These are phyloP conservation scores for Trametes polyzona DNA, from an alignment of 1,284 basidiomycete genomes.

Conservation along the genomic window DNA sequence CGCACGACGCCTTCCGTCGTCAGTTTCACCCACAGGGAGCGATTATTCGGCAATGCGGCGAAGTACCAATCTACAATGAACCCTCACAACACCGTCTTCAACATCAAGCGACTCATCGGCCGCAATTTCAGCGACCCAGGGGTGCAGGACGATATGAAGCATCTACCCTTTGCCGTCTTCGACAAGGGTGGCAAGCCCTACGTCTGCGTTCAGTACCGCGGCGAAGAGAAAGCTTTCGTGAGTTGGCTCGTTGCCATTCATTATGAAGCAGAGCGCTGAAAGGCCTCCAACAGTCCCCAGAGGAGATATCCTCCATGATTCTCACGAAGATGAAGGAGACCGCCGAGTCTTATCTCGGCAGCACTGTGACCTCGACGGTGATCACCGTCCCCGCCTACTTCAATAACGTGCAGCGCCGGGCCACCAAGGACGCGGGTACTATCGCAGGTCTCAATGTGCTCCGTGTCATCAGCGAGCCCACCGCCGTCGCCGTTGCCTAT, in stretches of 20 bases:
- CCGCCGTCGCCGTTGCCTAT: conserved; percentile 94
- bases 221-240: conserved; percentile 92
- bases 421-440: conserved; percentile 92
- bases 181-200: conserved; percentile 87
- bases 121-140: conserved; percentile 85
- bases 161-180: conserved; percentile 92
- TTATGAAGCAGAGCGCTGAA: conserved; percentile 6
- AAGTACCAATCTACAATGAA: conserved; percentile 99
- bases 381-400: conserved; percentile 97
- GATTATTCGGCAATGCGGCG: conserved; percentile 98
- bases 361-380: conserved; percentile 84
- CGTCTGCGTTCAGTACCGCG: conserved; percentile 88
- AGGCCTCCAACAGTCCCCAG: conserved; percentile 67
- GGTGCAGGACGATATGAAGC: conserved; percentile 95
- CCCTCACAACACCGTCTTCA: conserved; percentile 94
- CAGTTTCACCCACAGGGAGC: conserved; percentile 96
- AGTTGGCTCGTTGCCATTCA: conserved; percentile 39
- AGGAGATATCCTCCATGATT: conserved; percentile 98
- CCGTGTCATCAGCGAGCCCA: conserved; percentile 97
- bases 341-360: conserved; percentile 95
- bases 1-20: conserved; percentile 99
- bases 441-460: conserved; percentile 92
- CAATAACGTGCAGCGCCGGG: conserved; percentile 96
- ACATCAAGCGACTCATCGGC: conserved; percentile 94
- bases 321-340: conserved; percentile 98